Evolutionary conservation across 1,284 basidiomycete species (phyloP), one percentile per base, ranked within the genome.

Genomic region (Megacollybia platyphylla): DNA sequence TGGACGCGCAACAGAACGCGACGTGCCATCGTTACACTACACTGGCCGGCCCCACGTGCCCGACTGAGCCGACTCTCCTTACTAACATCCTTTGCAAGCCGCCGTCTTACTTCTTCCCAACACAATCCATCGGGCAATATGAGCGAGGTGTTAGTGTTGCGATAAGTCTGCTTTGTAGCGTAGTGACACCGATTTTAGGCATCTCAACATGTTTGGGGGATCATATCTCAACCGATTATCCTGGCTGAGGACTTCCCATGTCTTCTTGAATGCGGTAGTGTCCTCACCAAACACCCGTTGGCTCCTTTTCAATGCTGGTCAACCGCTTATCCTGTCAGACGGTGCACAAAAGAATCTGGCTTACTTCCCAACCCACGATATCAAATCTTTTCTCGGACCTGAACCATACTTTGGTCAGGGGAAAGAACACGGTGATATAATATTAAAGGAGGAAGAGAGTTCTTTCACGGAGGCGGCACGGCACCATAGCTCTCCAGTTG

Each of bases 221-320:
- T 84, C 83, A 10, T 85, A 87, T 11, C 65, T 92, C 32, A 94
- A 93, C 60, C 78, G 90, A 29, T 69, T 93, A 20, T 82, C 87
- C 0, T 94, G 89, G 82, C 69, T 91, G 44, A 73, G 90, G 24
- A 64, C 79, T 13, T 84, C 82, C 5, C 71, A 76, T 13, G 57
- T 70, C 4, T 85, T 87, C 57, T 65, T 93, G 36, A 87, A 86
- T 49, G 66, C 75, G 9, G 68, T 87, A 52, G 62, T 81, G 29
- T 55, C 56, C 13, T 67, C 74, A 10, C 70, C 76, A 0, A 53
- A 71, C 6, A 73, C 87, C 2, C 69, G 71, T 39, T 93, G 88
- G 79, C 54, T 91, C 31, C 49, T 89, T 7, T 87, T 88, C 64
- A 76, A 78, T 41, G 57, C 58, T n/a, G 79, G 79, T 1, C 67